Evolutionary conservation across 495 filamentous ascomycete species (phyloP).

Genomic region (Annulohypoxylon stygium): DNA sequence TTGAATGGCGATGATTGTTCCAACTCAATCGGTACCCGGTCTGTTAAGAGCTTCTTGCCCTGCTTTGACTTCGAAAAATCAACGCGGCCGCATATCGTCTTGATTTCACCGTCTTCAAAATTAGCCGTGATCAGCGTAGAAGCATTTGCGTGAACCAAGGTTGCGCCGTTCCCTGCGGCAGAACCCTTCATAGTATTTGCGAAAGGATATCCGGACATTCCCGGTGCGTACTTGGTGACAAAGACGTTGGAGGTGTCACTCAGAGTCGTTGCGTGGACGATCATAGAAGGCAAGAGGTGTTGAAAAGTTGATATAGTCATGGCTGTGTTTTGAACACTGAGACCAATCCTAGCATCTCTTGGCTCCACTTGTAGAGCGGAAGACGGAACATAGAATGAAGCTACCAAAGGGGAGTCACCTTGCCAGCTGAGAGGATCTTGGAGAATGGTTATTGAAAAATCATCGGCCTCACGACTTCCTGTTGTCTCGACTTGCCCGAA

Average conservation of each 20-base stretch:
- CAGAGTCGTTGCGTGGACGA: slow-evolving; percentile 44
- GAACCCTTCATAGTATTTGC: background rate
- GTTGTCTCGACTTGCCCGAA: slow-evolving; percentile 51
- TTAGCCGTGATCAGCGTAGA: slow-evolving; percentile 32
- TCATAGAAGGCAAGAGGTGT: slow-evolving; percentile 38
- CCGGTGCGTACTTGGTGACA: slow-evolving; percentile 49
- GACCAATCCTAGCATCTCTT: slow-evolving; percentile 36
- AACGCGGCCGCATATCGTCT: slow-evolving; percentile 46
- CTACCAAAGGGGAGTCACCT: slow-evolving; percentile 55
- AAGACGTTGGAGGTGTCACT: slow-evolving; percentile 50
- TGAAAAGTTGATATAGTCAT: slow-evolving; percentile 19
- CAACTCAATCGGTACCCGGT: slow-evolving; percentile 50
- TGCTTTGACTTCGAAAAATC: slow-evolving; percentile 46
- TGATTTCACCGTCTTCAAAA: slow-evolving; percentile 28
- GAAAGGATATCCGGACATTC: slow-evolving; percentile 36
- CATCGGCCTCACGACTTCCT: slow-evolving; percentile 44
- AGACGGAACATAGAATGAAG: slow-evolving; percentile 56
- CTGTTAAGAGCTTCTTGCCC: slow-evolving; percentile 47
- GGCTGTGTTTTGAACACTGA: slow-evolving; percentile 39
- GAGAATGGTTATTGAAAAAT: slow-evolving; percentile 45
- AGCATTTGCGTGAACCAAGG: background rate
- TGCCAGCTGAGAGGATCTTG: slow-evolving; percentile 52
- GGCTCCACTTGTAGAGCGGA: slow-evolving; percentile 46
- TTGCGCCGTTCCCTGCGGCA: background rate
- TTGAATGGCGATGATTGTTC: slow-evolving; percentile 51